These are phyloP conservation scores for Boletus coccyginus DNA, from an alignment of 768 basidiomycete genomes.

Conservation along the genomic window DNA sequence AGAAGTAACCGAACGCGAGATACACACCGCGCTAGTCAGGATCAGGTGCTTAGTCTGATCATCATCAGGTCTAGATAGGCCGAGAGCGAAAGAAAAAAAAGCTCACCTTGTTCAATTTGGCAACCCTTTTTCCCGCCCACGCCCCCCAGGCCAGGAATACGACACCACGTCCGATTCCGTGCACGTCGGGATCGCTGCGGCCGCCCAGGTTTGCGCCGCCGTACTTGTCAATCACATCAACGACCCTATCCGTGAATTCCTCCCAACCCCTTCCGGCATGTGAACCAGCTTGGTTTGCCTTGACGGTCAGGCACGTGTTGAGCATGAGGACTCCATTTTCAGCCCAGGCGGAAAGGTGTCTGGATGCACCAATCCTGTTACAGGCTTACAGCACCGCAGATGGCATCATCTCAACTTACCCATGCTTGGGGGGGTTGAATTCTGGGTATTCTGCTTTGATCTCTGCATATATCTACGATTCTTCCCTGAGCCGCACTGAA, in stretches of 20 bases:
- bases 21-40: conserved; percentile 68
- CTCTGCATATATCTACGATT: conserved; percentile 77
- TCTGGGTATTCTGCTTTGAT: conserved; percentile 78
- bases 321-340: conserved; percentile 85
- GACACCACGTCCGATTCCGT: conserved; percentile 67
- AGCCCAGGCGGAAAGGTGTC: conserved; percentile 81
- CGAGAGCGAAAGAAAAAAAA: conserved; percentile 5
- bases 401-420: conserved; percentile 47
- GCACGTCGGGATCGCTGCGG: conserved; percentile 32
- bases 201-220: conserved; percentile 65
- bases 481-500: conserved; percentile 9
- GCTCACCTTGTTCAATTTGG: conserved; percentile 68
- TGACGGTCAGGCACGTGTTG: conserved; percentile 91
- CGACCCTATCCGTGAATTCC: conserved; percentile 78
- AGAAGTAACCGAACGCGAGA: conserved; percentile 5
- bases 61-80: conserved; percentile 20
- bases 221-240: conserved; percentile 74
- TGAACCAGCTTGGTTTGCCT: conserved; percentile 69
- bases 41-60: conserved; percentile 76
- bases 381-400: not conserved
- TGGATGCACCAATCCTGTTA: conserved; percentile 28
- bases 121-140: conserved; percentile 81
- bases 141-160: conserved; percentile 92
- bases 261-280: conserved; percentile 92
- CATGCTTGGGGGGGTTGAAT: conserved; percentile 78